phyloP scores from a whole-genome alignment of 805 yeast species.

The Wickerhamiella brachini region DNA sequence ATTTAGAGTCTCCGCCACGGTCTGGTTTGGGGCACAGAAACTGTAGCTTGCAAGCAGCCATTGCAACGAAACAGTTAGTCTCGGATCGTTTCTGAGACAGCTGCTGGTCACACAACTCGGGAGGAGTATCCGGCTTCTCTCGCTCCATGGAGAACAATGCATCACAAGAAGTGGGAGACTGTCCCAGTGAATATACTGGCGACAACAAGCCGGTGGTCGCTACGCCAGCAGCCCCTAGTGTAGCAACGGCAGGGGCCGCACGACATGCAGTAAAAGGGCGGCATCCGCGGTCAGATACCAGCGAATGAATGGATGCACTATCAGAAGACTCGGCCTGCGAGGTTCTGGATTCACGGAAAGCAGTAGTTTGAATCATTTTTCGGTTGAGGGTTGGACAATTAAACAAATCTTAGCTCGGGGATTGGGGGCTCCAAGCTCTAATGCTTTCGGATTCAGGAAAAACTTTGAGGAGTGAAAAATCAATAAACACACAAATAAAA shows the following conservation, averaged over 20 bases:
- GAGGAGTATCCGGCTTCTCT: not conserved
- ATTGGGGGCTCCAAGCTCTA: not conserved
- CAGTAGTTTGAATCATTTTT: not conserved
- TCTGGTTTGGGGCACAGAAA: slow-evolving; percentile 1
- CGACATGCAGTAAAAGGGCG: not conserved
- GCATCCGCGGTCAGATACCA: slow-evolving; percentile 1
- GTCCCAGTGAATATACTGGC: not conserved
- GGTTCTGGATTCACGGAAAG: not conserved
- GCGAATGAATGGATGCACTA: not conserved
- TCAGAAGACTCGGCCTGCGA: not conserved
- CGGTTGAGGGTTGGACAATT: not conserved
- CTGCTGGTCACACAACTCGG: not conserved
- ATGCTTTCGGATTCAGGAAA: not conserved
- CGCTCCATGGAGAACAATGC: not conserved
- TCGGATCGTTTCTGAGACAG: not conserved
- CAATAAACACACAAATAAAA: not conserved
- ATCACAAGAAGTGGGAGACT: not conserved
- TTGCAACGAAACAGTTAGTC: not conserved
- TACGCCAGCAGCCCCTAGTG: not conserved
- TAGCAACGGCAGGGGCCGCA: slow-evolving; percentile 1
- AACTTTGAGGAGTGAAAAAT: not conserved
- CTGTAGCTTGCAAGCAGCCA: not conserved
- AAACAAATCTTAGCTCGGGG: not conserved
- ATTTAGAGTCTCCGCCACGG: not conserved
- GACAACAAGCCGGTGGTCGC: not conserved